Base-by-base conservation (phyloP, 2,329 filamentous ascomycete species). In the Phialocephala sp. region DNA sequence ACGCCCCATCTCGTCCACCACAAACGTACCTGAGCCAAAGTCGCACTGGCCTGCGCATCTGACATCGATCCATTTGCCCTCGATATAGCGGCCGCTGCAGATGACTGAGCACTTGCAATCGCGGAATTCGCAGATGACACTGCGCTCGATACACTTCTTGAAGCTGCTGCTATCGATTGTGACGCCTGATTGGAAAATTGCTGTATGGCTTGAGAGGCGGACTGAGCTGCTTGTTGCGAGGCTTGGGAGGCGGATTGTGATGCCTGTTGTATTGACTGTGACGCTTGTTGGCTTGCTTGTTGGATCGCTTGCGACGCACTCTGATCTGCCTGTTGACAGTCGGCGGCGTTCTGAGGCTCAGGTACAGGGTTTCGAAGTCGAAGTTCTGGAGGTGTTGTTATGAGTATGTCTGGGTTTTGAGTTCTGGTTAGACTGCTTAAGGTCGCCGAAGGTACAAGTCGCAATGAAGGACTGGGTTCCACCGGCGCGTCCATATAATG, bases 351-450 rank as follows among this genome's bases (percentile, higher is more conserved):
- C 57, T 74, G 72, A 61, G 69, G 71, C 35, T 68, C 60, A 35
- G 66, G 59, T 15, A 63, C 36, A 14, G 69, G 63, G 65, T 68
- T 64, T 60, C 72, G 69, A 54, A 67, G 56, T 52, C 69, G 71
- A 55, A 74, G 69, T 43, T 71, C 65, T 63, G 72, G 70, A 20
- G 68, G 45, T 47, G 72, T 45, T 56, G 73, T 76, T 22, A 73
- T 72, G 14, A 71, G 58, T 37, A 67, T 47, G n/a, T 20, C 43
- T 59, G 70, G 64, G 37, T 69, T 66, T 61, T 66, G 60, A 64
- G 68, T 64, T 56, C 62, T 63, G 22, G 59, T 56, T 56, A 50
- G 45, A 39, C 58, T 63, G 45, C n/a, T 62, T 20, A 57, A 36
- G 22, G 59, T 68, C 35, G 47, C 14, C 15, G 61, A 65, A 32